Conservation (phyloP, 768 basidiomycete species). For the Lactarius sanguifluus region DNA sequence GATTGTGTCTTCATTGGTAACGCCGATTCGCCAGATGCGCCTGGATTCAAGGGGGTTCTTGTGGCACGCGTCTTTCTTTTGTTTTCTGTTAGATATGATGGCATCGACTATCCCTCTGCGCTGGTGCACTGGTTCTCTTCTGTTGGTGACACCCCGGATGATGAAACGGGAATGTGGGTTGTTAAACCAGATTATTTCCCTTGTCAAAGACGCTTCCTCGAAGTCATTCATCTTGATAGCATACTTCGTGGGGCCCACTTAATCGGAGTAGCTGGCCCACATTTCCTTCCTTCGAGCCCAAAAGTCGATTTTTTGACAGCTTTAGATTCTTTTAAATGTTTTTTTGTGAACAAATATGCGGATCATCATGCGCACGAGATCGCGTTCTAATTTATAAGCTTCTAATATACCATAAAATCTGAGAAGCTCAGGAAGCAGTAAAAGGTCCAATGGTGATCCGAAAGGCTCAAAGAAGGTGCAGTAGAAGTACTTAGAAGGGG, state of each 20-base stretch:
- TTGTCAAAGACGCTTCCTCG: neutral
- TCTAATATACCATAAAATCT: too few relatives aligned
- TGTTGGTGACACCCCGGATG: neutral
- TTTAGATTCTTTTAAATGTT: neutral
- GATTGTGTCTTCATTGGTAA: too few relatives aligned
- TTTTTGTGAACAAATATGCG: neutral
- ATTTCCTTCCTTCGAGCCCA: neutral
- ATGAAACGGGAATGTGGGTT: neutral
- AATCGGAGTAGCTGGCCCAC: neutral
- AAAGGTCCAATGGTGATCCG: too few relatives aligned
- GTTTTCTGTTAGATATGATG: neutral
- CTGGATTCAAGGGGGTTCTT: neutral
- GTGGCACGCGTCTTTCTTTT: neutral
- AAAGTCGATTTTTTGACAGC: neutral
- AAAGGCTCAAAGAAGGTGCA: too few relatives aligned
- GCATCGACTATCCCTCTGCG: neutral
- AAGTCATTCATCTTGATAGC: neutral
- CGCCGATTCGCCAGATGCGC: neutral
- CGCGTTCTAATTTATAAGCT: neutral
- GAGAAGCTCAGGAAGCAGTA: too few relatives aligned
- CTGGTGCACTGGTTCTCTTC: neutral
- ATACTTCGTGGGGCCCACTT: neutral
- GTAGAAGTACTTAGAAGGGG: too few relatives aligned
- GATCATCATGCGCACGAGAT: neutral
- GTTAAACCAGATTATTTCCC: too few relatives aligned